Base-by-base conservation (phyloP, 345 rosid species). In the Gynandropsis gynandra region DNA sequence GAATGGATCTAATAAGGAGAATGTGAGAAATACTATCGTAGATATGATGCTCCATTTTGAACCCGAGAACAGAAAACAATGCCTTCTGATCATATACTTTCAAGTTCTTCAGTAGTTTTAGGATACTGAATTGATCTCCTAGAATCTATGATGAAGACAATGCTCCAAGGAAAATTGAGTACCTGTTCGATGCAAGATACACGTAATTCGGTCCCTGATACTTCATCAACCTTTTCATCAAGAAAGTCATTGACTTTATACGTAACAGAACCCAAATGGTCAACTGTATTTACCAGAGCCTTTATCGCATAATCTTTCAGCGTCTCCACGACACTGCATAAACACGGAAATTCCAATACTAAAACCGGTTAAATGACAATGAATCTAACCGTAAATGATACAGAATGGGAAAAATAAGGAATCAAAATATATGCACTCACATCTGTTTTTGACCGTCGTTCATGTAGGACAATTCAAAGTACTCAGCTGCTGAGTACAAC, bases 211-310 rank as follows among this genome's bases (percentile, higher is more conserved):
- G 92, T 78, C 56, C 75, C 80, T 3, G 76, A 69, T 45, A 90
- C 96, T 70, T 90, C 83, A 24, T 86, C 95, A 20, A 83, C 94
- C 61, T 90, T 87, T 65, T 74, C 95, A 35, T 90, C 92, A 9
- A 90, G 65, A 37, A 90, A 74, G 67, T 90, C 87, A 51, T 75
- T 82, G 40, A 90, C 95, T 77, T 82, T 83, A 56, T 78, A 90
- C 1, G 96, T 87, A 57, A 83, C 83, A 10, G 98, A 87, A 16
- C 98, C 98, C 45, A 90, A 72, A 74, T 90, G 98, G 60, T 90
- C 98, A 65, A 90, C 90, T 0, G 98, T 90, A 61, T 83, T 90
- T 59, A 90, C 96, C 24, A 90, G 65, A 56, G 98, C 98, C 66
- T 87, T 80, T 59, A 87, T 67, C 10, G 96, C 86, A 49, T 90